A percentile compares a stretch with the other conserved stretches of the same genome.
Conservation (phyloP, 352 stramenopile genomes). For the Blastocystis sp. region DNA sequence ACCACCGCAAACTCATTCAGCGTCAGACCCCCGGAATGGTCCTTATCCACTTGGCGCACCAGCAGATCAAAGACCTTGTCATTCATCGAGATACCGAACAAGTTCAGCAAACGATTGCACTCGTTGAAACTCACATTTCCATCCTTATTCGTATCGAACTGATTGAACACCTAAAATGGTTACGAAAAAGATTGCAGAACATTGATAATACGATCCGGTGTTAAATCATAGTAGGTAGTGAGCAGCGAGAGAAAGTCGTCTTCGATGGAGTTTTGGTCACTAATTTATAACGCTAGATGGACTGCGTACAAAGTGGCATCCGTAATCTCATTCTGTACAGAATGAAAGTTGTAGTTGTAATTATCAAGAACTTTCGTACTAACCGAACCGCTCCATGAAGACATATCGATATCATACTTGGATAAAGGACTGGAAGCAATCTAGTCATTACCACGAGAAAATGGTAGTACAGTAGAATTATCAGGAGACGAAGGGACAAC, state of each 20-base stretch:
- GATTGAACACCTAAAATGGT: constrained; percentile 44
- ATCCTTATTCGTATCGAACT: constrained; percentile 54
- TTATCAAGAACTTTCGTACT: constrained; percentile 46
- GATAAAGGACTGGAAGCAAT: neutral
- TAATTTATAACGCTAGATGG: neutral
- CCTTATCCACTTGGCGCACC: constrained; percentile 29
- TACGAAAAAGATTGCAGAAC: neutral
- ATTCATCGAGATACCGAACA: constrained; percentile 48
- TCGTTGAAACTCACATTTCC: constrained; percentile 34
- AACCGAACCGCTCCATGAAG: neutral
- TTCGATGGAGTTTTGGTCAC: constrained; percentile 16
- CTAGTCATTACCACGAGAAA: too few relatives aligned
- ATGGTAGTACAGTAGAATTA: too few relatives aligned
- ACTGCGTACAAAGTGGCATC: neutral
- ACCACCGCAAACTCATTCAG: constrained; percentile 56
- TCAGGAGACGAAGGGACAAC: too few relatives aligned
- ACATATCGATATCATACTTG: neutral
- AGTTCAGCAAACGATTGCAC: constrained; percentile 38
- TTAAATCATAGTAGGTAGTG: constrained; percentile 53
- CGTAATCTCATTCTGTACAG: constrained; percentile 22
- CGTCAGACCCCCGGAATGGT: constrained; percentile 26
- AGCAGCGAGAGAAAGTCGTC: constrained; percentile 52
- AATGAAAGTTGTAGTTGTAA: constrained; percentile 51
- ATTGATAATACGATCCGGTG: constrained; percentile 39
- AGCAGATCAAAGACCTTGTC: constrained; percentile 48